Conservation (phyloP, 2,329 filamentous ascomycete genomes). For the Colletotrichum sp. region DNA sequence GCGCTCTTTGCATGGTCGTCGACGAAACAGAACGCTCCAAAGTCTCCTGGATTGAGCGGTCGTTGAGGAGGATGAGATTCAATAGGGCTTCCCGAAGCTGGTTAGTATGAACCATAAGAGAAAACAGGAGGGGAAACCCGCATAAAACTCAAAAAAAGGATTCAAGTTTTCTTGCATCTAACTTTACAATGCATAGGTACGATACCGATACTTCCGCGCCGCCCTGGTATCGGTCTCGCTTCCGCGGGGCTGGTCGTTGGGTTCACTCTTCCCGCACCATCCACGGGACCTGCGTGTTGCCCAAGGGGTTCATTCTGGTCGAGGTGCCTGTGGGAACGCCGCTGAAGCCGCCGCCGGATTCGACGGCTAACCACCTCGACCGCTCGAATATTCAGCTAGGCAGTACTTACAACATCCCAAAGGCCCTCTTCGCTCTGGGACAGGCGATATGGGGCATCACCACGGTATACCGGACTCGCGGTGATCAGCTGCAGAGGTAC, state of each 20-base stretch:
- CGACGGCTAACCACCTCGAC: background rate
- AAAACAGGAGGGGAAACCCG: background rate
- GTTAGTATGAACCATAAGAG: background rate
- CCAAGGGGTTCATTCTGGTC: conserved; percentile 15
- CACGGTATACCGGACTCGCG: conserved; percentile 27
- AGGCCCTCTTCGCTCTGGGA: conserved; percentile 20
- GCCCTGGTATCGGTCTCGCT: conserved; percentile 4
- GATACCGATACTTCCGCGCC: background rate
- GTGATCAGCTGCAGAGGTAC: conserved; percentile 28
- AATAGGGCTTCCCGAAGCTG: conserved; percentile 8
- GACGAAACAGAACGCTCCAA: conserved; percentile 9
- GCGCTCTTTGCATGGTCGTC: conserved; percentile 27
- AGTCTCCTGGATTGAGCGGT: conserved; percentile 11
- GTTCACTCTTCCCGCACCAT: conserved; percentile 17
- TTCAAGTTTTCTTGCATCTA: background rate
- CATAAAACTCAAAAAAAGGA: background rate
- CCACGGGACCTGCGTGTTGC: conserved; percentile 8
- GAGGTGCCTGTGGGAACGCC: conserved; percentile 17
- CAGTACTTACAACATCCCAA: conserved; percentile 23
- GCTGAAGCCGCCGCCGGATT: conserved; percentile 16
- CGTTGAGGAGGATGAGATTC: conserved; percentile 10
- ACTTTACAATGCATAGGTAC: conserved; percentile 8
- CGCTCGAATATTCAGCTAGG: conserved; percentile 9
- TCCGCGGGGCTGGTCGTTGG: conserved; percentile 12
- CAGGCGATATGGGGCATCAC: conserved; percentile 25